phyloP scores from a whole-genome alignment of 805 yeast genomes.

The Hanseniaspora vineae region DNA sequence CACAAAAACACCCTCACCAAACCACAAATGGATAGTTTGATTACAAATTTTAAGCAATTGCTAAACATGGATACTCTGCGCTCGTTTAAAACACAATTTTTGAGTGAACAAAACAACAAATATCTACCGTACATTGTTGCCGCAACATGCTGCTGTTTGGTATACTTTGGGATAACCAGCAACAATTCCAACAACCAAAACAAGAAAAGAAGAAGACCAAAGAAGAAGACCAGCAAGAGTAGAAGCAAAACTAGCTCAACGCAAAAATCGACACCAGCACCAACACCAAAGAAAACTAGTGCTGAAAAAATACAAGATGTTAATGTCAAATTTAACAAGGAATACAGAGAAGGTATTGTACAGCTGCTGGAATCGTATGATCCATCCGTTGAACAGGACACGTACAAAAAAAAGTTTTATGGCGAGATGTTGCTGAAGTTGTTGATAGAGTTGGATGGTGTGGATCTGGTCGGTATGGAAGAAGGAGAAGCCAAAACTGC shows the following conservation, averaged over 20 bases:
- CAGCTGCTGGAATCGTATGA: constrained; percentile 13
- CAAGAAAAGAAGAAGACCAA: background rate
- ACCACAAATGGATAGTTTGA: no score
- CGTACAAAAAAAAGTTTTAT: constrained; percentile 41
- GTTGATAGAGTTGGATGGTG: constrained; percentile 51
- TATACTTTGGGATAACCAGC: background rate
- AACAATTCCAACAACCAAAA: background rate
- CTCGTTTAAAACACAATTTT: background rate
- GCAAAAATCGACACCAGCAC: constrained; percentile 3
- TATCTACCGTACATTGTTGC: background rate
- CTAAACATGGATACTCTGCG: background rate
- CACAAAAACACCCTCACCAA: no score
- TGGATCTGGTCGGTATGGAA: constrained; percentile 30
- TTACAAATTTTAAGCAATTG: background rate
- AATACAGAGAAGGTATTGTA: constrained; percentile 15
- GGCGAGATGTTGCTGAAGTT: constrained; percentile 59
- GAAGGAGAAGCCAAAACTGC: constrained; percentile 32
- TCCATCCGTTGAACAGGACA: constrained; percentile 14
- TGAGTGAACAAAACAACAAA: background rate
- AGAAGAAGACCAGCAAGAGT: background rate
- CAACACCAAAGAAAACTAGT: constrained; percentile 8
- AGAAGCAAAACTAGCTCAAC: constrained; percentile 6
- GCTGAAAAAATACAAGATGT: constrained; percentile 19
- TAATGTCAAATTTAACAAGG: constrained; percentile 13
- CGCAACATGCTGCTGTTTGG: background rate